Evolutionary conservation across 2,329 filamentous ascomycete genomes (phyloP).

Genomic region (Sclerotiophoma versabilis): DNA sequence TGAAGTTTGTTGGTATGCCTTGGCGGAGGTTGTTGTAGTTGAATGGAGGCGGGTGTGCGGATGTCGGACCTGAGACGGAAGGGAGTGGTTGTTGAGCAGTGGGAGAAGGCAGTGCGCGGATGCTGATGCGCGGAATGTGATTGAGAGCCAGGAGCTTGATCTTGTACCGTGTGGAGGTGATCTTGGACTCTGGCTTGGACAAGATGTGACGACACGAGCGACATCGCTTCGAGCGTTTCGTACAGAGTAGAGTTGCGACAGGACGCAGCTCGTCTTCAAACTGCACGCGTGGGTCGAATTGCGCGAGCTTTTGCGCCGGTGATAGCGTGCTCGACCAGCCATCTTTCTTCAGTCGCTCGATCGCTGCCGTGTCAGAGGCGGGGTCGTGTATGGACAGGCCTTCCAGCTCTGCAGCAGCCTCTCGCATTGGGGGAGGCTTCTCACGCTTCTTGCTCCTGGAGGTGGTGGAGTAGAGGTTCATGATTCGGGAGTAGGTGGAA

Average conservation of each 20-base stretch:
- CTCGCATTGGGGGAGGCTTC: constrained; percentile 78
- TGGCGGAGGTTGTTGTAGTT: constrained; percentile 58
- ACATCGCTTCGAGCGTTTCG: constrained; percentile 93
- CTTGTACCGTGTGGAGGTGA: constrained; percentile 86
- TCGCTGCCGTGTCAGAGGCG: constrained; percentile 65
- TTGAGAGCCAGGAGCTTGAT: constrained; percentile 85
- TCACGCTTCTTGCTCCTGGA: constrained; percentile 65
- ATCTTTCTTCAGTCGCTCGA: constrained; percentile 63
- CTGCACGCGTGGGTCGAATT: constrained; percentile 59
- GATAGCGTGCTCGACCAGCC: constrained; percentile 72
- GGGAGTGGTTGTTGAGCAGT: constrained; percentile 58
- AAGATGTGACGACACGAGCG: constrained; percentile 93
- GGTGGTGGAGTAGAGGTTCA: constrained; percentile 78
- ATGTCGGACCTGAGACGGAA: constrained; percentile 31
- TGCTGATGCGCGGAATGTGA: constrained; percentile 83
- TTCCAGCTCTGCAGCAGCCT: constrained; percentile 74
- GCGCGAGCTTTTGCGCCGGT: constrained; percentile 59
- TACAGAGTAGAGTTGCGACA: constrained; percentile 81
- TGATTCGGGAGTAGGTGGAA: constrained; percentile 82
- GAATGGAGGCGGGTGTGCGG: constrained; percentile 36
- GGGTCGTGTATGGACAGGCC: constrained; percentile 71
- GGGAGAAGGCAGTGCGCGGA: constrained; percentile 66
- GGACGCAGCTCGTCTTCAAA: constrained; percentile 81
- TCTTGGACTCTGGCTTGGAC: constrained; percentile 90
- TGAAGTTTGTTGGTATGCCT: constrained; percentile 71